A percentile compares a stretch with the other conserved stretches of the same genome.
phyloP scores from a whole-genome alignment of 108 stramenopile species.

The Skeletonema grethae region DNA sequence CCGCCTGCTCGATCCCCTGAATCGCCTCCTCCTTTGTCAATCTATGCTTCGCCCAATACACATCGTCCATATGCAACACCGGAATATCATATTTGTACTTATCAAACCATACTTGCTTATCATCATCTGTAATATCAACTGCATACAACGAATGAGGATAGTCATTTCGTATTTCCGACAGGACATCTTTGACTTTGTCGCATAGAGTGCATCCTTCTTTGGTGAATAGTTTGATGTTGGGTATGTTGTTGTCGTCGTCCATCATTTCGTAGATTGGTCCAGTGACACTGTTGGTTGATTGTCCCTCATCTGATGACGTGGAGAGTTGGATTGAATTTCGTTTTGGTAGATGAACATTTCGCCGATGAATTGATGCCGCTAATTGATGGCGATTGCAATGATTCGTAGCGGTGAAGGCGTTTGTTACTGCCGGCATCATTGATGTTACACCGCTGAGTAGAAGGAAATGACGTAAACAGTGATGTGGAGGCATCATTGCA shows the following conservation, averaged over 20 bases:
- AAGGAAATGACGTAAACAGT: background rate
- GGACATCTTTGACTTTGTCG: slow-evolving; percentile 69
- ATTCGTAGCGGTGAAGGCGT: background rate
- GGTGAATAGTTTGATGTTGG: slow-evolving; percentile 68
- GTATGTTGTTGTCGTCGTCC: slow-evolving; percentile 9
- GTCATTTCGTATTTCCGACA: background rate
- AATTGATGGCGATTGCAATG: background rate
- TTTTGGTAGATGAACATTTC: background rate
- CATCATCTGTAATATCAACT: slow-evolving; percentile 81
- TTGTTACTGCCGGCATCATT: background rate
- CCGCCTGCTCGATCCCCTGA: slow-evolving; percentile 49
- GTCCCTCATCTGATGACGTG: background rate
- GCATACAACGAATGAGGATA: slow-evolving; percentile 75
- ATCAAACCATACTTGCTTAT: slow-evolving; percentile 60
- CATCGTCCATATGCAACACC: slow-evolving; percentile 69
- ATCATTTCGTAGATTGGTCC: slow-evolving; percentile 61
- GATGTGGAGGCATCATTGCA: background rate
- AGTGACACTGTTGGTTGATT: slow-evolving; percentile 47
- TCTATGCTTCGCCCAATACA: slow-evolving; percentile 85
- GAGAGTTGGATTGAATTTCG: background rate
- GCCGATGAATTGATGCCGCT: background rate
- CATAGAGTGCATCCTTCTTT: slow-evolving; percentile 86
- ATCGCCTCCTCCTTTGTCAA: slow-evolving; percentile 60
- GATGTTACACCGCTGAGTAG: background rate
- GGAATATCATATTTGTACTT: slow-evolving; percentile 91